Conservation (phyloP, 1,139 yeast species). For the Pichia inconspicua region DNA sequence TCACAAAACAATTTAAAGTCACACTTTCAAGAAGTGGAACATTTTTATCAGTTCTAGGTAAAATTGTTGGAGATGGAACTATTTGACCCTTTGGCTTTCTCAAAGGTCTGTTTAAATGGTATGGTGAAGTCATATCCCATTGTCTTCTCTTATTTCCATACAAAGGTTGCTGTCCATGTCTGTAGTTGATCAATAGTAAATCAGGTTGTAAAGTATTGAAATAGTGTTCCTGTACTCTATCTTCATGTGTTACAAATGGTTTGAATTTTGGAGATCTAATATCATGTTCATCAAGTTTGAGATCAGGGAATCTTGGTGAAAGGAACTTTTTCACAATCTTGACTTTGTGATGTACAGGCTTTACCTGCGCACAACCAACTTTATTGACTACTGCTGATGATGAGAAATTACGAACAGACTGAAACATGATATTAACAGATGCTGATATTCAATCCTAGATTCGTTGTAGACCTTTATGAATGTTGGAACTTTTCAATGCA, state of each 20-base stretch:
- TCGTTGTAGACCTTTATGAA: neutral
- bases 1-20: slow-evolving; percentile 68
- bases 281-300: slow-evolving; percentile 61
- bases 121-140: slow-evolving; percentile 89
- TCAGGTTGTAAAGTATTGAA: slow-evolving; percentile 67
- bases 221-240: slow-evolving; percentile 76
- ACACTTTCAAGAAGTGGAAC: slow-evolving; percentile 65
- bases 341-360: slow-evolving; percentile 88
- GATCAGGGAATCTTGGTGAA: slow-evolving; percentile 60
- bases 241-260: slow-evolving; percentile 68
- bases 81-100: slow-evolving; percentile 59
- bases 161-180: slow-evolving; percentile 48
- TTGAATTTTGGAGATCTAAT: slow-evolving; percentile 68
- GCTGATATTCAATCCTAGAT: neutral
- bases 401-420: slow-evolving; percentile 38
- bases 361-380: slow-evolving; percentile 71
- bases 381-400: slow-evolving; percentile 36
- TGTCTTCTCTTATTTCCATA: slow-evolving; percentile 67
- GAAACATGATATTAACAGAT: neutral
- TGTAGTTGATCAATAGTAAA: slow-evolving; percentile 66
- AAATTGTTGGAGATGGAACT: slow-evolving; percentile 65
- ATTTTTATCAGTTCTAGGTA: slow-evolving; percentile 56
- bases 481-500: neutral
- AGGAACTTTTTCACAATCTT: slow-evolving; percentile 63
- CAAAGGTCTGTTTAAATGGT: slow-evolving; percentile 72